Evolutionary conservation across 2,329 filamentous ascomycete species (phyloP), one percentile per base, ranked within the genome.

Genomic region (Scytalidium lignicola): DNA sequence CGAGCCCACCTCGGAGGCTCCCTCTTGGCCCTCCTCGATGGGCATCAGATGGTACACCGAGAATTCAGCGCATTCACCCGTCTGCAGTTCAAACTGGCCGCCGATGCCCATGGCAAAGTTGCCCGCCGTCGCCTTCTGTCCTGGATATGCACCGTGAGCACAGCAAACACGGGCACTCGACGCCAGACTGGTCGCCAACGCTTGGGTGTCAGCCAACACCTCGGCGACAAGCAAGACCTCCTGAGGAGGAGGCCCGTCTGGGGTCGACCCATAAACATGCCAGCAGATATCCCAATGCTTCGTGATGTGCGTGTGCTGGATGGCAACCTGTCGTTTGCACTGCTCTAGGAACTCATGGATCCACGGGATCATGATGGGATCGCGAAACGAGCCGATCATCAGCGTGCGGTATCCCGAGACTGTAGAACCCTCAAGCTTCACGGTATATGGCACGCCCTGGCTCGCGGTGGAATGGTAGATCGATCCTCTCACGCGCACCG

Each of bases 71-170:
- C 65, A 72, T 2, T 67, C 65, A 0, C 75, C 72, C 21, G 67
- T 55, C 9, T 66, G 57, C 17, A 68, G 67, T 15, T 67, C 63
- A 28, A 59, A 57, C 23, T 68, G 66, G 1, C 66, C 66, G 23
- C 67, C 67, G n/a, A 70, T 67, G 1, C 68, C 69, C 28, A 69
- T 68, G 0, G 70, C 74, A 41, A 80, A 71, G 50, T 79, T 79
- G 0, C 77, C 78, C 0, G 70, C 66, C 0, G 74, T 80, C 0
- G 75, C 76, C n/a, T 73, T 71, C 55, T 80, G 76, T 0, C 70
- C 69, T 0, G 66, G 62, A 47, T 80, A 80, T 0, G 71, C 66
- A 0, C 63, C 70, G 52, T 80, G 77, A 42, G 71, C 63, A n/a
- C 63, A 62, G 2, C 59, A 70, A 8, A 73, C 63, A 41, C 70